Evolutionary conservation across 2,329 filamentous ascomycete species (phyloP).

Genomic region (Monilinia aucupariae): DNA sequence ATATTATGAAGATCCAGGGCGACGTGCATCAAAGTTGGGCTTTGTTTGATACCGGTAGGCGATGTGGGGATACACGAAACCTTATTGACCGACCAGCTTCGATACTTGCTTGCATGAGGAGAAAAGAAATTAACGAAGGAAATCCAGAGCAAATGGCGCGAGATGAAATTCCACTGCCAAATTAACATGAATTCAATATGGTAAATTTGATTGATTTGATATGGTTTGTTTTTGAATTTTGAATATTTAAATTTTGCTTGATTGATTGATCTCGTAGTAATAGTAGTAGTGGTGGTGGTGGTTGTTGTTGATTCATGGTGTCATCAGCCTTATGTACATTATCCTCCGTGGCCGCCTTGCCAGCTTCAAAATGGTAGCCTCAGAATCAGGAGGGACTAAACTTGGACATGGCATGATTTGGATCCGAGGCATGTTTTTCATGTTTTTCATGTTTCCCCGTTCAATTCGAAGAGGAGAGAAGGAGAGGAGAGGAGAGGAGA

Average conservation of each 20-base stretch:
- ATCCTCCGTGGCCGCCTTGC: constrained; percentile 11
- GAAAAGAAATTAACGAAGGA: neutral
- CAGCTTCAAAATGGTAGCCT: constrained; percentile 12
- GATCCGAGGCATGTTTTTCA: constrained; percentile 6
- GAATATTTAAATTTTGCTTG: no score
- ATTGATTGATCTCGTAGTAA: no score
- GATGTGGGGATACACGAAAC: constrained; percentile 17
- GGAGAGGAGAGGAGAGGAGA: neutral
- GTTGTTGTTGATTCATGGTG: constrained; percentile 9
- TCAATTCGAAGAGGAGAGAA: no score
- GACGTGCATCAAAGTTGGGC: constrained; percentile 23
- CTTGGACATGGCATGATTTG: neutral
- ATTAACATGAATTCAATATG: neutral
- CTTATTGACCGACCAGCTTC: neutral
- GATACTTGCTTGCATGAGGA: neutral
- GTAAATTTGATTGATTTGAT: no score
- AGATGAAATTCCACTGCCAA: neutral
- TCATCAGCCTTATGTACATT: constrained; percentile 17
- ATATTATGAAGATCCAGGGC: neutral
- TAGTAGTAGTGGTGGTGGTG: no score
- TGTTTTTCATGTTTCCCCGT: neutral
- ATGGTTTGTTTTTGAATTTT: no score
- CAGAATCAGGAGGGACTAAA: neutral
- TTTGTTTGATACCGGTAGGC: constrained; percentile 17
- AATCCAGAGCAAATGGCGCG: neutral